Conservation (phyloP, 2,329 filamentous ascomycete genomes). For the Fusarium tanahbumbuense region DNA sequence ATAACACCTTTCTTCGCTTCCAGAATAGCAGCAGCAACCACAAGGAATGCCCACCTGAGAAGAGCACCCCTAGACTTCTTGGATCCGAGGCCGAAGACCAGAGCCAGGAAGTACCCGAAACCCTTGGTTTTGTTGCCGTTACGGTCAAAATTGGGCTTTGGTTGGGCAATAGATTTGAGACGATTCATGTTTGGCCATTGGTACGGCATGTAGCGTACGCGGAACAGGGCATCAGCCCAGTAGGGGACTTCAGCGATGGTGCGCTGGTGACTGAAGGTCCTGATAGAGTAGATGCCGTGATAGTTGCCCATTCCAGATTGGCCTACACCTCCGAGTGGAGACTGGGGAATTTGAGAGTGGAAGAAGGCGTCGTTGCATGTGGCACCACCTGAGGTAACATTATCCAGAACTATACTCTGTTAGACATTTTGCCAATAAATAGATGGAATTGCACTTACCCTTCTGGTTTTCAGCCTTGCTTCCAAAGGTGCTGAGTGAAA, state of each 20-base stretch:
- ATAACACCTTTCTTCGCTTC: slow-evolving; percentile 51
- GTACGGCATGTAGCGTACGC: slow-evolving; percentile 76
- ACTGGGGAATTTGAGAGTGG: slow-evolving; percentile 55
- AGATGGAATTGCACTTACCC: slow-evolving; percentile 59
- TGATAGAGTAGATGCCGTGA: slow-evolving; percentile 62
- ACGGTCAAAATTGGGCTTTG: slow-evolving; percentile 72
- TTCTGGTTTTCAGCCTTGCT: slow-evolving; percentile 80
- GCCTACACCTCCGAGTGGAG: slow-evolving; percentile 64
- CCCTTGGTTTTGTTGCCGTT: slow-evolving; percentile 64
- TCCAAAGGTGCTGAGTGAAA: slow-evolving; percentile 88
- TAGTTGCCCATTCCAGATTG: slow-evolving; percentile 61
- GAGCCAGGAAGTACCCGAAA: slow-evolving; percentile 64
- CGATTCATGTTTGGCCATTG: slow-evolving; percentile 58
- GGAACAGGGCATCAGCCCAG: slow-evolving; percentile 64
- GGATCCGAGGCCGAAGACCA: slow-evolving; percentile 65
- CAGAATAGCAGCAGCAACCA: slow-evolving; percentile 55
- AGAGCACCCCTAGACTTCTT: slow-evolving; percentile 62
- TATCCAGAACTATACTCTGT: slow-evolving; percentile 52
- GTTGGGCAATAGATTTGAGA: slow-evolving; percentile 56
- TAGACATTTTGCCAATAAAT: slow-evolving; percentile 5
- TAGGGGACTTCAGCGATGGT: slow-evolving; percentile 52
- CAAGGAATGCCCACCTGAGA: slow-evolving; percentile 60
- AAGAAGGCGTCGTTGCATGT: slow-evolving; percentile 62
- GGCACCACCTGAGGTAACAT: slow-evolving; percentile 61
- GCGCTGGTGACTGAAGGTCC: slow-evolving; percentile 56